These are phyloP conservation scores for Phytophthora hibernalis DNA, from an alignment of 352 stramenopile species.

Conservation along the genomic window DNA sequence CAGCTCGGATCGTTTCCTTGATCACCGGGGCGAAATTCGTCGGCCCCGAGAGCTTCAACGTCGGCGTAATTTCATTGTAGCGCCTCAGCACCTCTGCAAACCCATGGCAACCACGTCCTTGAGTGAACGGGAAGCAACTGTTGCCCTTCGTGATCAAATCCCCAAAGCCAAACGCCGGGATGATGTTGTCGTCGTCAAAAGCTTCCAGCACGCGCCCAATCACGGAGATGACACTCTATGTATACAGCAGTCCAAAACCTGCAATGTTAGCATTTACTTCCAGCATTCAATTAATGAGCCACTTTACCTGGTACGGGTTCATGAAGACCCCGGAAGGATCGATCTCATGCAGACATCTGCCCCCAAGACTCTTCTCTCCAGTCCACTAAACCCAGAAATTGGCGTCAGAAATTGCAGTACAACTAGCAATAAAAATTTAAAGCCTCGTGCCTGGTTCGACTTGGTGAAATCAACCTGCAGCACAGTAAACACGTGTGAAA, in stretches of 20 bases:
- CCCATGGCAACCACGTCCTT: constrained; percentile 47
- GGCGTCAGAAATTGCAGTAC: background rate
- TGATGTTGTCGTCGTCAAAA: constrained; percentile 88
- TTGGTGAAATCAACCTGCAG: constrained; percentile 74
- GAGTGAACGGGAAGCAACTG: constrained; percentile 50
- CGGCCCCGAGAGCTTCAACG: constrained; percentile 68
- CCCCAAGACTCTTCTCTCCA: constrained; percentile 63
- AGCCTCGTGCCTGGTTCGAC: constrained; percentile 58
- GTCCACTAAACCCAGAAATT: constrained; percentile 52
- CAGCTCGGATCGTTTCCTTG: constrained; percentile 53
- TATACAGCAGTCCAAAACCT: background rate
- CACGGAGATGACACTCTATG: constrained; percentile 73
- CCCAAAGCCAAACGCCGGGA: constrained; percentile 76
- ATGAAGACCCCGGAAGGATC: constrained; percentile 54
- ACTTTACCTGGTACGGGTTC: constrained; percentile 68
- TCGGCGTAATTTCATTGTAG: constrained; percentile 72
- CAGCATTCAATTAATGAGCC: background rate
- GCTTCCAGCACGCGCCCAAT: constrained; percentile 71
- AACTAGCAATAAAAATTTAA: background rate
- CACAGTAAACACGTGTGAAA: constrained; percentile 1
- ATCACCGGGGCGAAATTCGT: constrained; percentile 86
- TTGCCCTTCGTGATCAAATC: constrained; percentile 61
- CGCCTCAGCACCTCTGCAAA: constrained; percentile 63
- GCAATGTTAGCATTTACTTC: background rate
- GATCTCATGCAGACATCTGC: constrained; percentile 69